Evolutionary conservation across 192 early-diverging fungal species (phyloP), one percentile per base, ranked within the genome.

Genomic region (Mortierella alpina): DNA sequence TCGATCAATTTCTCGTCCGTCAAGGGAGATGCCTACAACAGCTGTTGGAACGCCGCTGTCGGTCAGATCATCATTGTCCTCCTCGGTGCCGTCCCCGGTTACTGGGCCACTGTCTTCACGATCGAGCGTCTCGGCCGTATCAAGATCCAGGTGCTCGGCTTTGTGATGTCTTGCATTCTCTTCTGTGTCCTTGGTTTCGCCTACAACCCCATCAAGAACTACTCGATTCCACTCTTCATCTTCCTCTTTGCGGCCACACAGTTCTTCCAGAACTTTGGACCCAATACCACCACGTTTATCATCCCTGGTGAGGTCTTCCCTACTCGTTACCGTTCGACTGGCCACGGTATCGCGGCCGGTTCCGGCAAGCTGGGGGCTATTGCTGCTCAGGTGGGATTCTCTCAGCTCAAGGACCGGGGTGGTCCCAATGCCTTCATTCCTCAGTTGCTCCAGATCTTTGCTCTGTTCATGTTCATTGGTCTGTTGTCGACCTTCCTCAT

Each of bases 181-280:
- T 95, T 95, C 68, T 84, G 89, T 46, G 79, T 91, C 55, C 78
- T 94, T 60, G 90, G 88, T 54, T 91, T 87, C 65, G 88, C 81
- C 31, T 92, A 92, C 84, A 69, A 90, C 82, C 75, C 81, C 57
- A 84, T 92, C 49, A 73, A 86, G 49, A 86, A 90, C 83, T 82
- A 80, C 54, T 89, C 89, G 0, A 70, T 82, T 1, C 77, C 84
- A 14, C 78, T 73, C 22, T 88, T 90, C 68, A 72, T 90, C 84
- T 86, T 92, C 12, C 79, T 92, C 52, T 93, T 90, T 62, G 87
- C 90, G 7, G 68, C 89, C 41, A 90, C 90, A 13, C 87, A 91
- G 71, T 86, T 94, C 82, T 93, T 96, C 90, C 93, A 93, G 87
- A 95, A 97, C 90, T 96, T 95, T 85, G 96, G 96, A 10, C 96